These are phyloP conservation scores for Hanseniaspora sp. DNA, from an alignment of 1,139 yeast species.

Conservation along the genomic window DNA sequence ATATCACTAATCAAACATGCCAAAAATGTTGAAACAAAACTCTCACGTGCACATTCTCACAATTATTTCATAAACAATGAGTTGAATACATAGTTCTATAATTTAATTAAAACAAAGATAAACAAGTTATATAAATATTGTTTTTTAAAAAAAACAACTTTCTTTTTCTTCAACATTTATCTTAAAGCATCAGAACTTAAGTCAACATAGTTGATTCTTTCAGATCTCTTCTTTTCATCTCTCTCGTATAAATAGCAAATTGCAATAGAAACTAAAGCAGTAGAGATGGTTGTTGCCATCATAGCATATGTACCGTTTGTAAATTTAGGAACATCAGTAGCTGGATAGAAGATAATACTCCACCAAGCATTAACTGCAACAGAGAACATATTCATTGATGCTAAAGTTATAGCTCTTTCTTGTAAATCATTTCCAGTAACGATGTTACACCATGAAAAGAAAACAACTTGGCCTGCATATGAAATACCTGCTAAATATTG, in stretches of 20 bases:
- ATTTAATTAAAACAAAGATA: too few relatives aligned
- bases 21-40: too few relatives aligned
- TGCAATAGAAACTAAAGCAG: slow-evolving; percentile 29
- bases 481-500: slow-evolving; percentile 45
- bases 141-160: too few relatives aligned
- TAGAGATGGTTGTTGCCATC: slow-evolving; percentile 39
- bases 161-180: neutral
- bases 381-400: slow-evolving; percentile 54
- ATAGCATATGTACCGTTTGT: slow-evolving; percentile 47
- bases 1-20: too few relatives aligned
- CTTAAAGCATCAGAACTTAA: slow-evolving; percentile 5
- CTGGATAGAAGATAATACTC: slow-evolving; percentile 43
- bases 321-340: slow-evolving; percentile 42
- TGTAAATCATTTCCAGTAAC: slow-evolving; percentile 45
- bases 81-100: too few relatives aligned
- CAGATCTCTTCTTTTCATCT: slow-evolving; percentile 27
- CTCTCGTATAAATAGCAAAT: slow-evolving; percentile 34
- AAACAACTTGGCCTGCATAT: slow-evolving; percentile 48
- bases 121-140: too few relatives aligned
- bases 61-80: too few relatives aligned
- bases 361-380: slow-evolving; percentile 57
- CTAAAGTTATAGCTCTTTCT: slow-evolving; percentile 47
- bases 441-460: slow-evolving; percentile 52
- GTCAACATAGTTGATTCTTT: slow-evolving; percentile 16
- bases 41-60: too few relatives aligned